Evolutionary conservation across 495 filamentous ascomycete genomes (phyloP).

Genomic region (Podospora didyma): DNA sequence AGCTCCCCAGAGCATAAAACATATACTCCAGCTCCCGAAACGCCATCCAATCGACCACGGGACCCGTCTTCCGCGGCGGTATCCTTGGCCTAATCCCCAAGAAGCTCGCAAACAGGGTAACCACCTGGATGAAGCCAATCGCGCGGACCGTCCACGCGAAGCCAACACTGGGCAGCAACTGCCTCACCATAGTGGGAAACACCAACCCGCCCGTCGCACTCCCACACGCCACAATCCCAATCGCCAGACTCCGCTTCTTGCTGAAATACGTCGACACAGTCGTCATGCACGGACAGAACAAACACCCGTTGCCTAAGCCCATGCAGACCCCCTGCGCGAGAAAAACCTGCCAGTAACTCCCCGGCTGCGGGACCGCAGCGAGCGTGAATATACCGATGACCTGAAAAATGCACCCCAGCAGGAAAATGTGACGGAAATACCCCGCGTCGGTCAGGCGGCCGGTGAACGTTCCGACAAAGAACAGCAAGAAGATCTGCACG

Average conservation of each 20-base stretch:
- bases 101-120: neutral
- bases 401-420: constrained; percentile 43
- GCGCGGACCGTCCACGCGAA: constrained; percentile 70
- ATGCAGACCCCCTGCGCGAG: constrained; percentile 78
- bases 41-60: constrained; percentile 61
- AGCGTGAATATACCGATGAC: constrained; percentile 70
- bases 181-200: constrained; percentile 68
- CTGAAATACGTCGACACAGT: constrained; percentile 75
- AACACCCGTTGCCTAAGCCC: constrained; percentile 67
- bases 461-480: constrained; percentile 65
- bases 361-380: constrained; percentile 48
- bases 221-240: constrained; percentile 65
- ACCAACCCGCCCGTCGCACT: constrained; percentile 72
- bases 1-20: constrained; percentile 63
- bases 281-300: constrained; percentile 68
- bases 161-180: constrained; percentile 63
- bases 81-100: neutral
- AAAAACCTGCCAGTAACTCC: constrained; percentile 54
- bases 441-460: constrained; percentile 67
- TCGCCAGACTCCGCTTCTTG: constrained; percentile 60
- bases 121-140: constrained; percentile 2
- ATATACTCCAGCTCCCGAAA: constrained; percentile 64
- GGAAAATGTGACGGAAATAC: constrained; percentile 42
- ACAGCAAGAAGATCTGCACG: constrained; percentile 68
- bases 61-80: constrained; percentile 48